Conservation (phyloP, 768 basidiomycete species). For the Neoboletus magnificus region DNA sequence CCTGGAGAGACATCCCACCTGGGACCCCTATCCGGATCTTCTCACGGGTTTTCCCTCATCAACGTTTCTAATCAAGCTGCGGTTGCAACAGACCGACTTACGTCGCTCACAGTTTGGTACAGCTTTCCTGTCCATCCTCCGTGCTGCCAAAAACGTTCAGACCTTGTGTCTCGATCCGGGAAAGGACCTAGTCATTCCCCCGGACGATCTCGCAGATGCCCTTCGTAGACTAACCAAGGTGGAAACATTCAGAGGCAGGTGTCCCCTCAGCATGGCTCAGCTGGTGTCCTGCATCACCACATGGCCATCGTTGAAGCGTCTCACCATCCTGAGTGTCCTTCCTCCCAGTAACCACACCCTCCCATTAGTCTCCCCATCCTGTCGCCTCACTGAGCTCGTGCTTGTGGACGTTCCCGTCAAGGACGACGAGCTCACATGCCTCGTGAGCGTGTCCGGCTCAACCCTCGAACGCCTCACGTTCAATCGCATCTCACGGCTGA, state of each 20-base stretch:
- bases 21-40: neutral
- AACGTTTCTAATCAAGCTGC: neutral
- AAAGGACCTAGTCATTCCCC: neutral
- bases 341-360: neutral
- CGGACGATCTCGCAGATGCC: neutral
- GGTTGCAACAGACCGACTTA: neutral
- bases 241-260: neutral
- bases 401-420: neutral
- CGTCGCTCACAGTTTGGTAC: neutral
- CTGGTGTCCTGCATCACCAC: constrained; percentile 1
- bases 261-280: neutral
- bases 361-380: neutral
- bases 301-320: constrained; percentile 9
- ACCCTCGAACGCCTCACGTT: constrained; percentile 9
- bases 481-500: neutral
- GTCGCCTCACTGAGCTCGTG: neutral
- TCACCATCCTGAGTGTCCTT: neutral
- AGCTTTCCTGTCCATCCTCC: constrained; percentile 3
- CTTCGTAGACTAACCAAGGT: neutral
- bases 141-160: neutral
- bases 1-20: constrained; percentile 4
- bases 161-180: neutral
- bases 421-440: constrained; percentile 10
- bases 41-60: neutral
- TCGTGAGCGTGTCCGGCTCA: constrained; percentile 2